Percentiles rank a stretch among this genome's conserved stretches.
Conservation (phyloP, 2,329 filamentous ascomycete species). For the Pseudocercospora ulei region DNA sequence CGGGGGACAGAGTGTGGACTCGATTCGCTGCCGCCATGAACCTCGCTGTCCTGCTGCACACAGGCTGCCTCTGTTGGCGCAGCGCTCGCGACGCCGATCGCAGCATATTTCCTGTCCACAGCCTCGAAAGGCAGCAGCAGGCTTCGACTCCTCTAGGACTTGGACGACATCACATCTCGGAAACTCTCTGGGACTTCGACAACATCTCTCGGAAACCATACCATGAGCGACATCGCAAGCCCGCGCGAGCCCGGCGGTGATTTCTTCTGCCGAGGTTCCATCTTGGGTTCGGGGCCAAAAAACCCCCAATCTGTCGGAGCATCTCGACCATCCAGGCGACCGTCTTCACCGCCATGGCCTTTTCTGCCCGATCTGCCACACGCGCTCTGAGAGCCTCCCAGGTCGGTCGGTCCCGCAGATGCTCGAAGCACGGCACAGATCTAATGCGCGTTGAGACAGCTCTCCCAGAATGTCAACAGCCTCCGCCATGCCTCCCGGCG, state of each 20-base stretch:
- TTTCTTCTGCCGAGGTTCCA: slow-evolving; percentile 5
- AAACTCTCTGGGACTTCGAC: no score
- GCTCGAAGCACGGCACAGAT: not conserved
- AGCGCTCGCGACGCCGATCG: slow-evolving; percentile 27
- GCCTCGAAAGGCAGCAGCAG: not conserved
- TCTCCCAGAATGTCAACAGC: slow-evolving; percentile 23
- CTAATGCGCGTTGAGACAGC: slow-evolving; percentile 16
- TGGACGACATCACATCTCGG: slow-evolving; percentile 13
- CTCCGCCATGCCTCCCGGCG: slow-evolving; percentile 37
- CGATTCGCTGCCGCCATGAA: slow-evolving; percentile 5
- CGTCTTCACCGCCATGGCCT: slow-evolving; percentile 45
- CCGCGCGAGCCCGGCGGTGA: no score
- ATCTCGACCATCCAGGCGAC: slow-evolving; percentile 1
- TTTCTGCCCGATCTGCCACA: slow-evolving; percentile 53
- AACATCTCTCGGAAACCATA: no score
- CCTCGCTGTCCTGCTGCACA: slow-evolving; percentile 20
- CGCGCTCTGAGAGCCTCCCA: slow-evolving; percentile 55
- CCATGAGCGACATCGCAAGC: slow-evolving; percentile 13
- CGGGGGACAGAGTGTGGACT: slow-evolving; percentile 40
- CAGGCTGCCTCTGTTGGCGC: slow-evolving; percentile 26
- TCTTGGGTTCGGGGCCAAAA: no score
- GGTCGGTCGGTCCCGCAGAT: slow-evolving; percentile 49
- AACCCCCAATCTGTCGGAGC: no score
- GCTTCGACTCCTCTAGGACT: not conserved
- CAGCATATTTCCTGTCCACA: slow-evolving; percentile 21